A percentile compares a stretch with the other conserved stretches of the same genome.
Evolutionary conservation across 345 rosid species (phyloP).

Genomic region (Trapa bicornis): DNA sequence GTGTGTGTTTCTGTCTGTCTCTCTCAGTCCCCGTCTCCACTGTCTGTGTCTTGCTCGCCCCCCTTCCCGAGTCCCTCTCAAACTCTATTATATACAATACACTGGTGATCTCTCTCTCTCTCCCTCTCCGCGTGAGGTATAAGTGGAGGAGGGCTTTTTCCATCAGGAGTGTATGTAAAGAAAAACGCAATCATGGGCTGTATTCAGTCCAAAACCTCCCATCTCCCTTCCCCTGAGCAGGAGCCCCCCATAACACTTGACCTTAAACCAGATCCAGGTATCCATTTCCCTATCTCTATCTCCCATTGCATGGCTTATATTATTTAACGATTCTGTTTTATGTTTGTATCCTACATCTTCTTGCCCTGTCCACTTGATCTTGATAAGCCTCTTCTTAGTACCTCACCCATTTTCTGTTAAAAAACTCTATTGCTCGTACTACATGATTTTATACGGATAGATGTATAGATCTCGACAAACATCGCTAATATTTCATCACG

Average conservation of each 20-base stretch:
- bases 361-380: not conserved
- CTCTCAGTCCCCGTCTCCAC: not conserved
- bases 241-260: constrained; percentile 42
- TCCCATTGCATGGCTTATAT: not conserved
- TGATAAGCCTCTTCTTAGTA: not conserved
- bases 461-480: not conserved
- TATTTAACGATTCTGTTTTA: no score
- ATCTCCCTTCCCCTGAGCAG: constrained; percentile 57
- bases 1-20: not conserved
- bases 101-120: not conserved
- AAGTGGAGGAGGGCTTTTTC: not conserved
- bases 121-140: not conserved
- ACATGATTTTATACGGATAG: not conserved
- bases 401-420: not conserved
- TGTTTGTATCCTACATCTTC: not conserved
- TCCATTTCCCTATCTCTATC: constrained; percentile 1
- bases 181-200: constrained; percentile 55
- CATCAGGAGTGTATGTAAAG: constrained; percentile 3
- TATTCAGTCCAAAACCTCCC: constrained; percentile 72
- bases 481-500: not conserved
- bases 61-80: not conserved
- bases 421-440: not conserved
- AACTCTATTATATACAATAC: not conserved
- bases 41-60: not conserved
- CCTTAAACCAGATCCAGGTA: constrained; percentile 56